These are phyloP conservation scores for Tetraselmis chui DNA, from an alignment of 139 green algal species.

Conservation along the genomic window DNA sequence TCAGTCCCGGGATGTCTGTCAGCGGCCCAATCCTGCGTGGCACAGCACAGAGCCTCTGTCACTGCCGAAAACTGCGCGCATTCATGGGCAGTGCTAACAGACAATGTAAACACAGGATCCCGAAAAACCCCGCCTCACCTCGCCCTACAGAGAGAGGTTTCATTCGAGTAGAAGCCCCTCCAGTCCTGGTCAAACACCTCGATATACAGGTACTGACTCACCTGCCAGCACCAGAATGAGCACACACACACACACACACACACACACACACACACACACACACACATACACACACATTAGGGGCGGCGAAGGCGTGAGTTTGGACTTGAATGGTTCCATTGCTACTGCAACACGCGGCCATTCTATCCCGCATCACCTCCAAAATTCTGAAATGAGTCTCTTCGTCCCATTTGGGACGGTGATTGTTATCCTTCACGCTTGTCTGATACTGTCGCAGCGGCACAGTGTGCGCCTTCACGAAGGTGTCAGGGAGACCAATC, in stretches of 20 bases:
- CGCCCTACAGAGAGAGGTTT: not conserved
- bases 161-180: not conserved
- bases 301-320: too few species aligned
- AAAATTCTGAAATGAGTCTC: not conserved
- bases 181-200: not conserved
- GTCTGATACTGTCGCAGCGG: not conserved
- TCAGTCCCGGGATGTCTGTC: not conserved
- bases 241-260: too few species aligned
- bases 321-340: too few species aligned
- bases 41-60: too few species aligned
- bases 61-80: too few species aligned
- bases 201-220: not conserved
- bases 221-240: too few species aligned
- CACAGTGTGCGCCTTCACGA: not conserved
- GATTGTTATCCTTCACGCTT: not conserved
- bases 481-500: not conserved
- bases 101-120: too few species aligned
- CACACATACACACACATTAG: too few species aligned
- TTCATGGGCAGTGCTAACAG: too few species aligned
- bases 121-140: too few species aligned
- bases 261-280: too few species aligned
- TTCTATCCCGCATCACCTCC: not conserved
- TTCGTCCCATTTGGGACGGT: not conserved
- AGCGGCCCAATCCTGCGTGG: not conserved
- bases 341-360: too few species aligned